phyloP scores from a whole-genome alignment of 306 rosid genomes.

The Luffa aegyptiaca region DNA sequence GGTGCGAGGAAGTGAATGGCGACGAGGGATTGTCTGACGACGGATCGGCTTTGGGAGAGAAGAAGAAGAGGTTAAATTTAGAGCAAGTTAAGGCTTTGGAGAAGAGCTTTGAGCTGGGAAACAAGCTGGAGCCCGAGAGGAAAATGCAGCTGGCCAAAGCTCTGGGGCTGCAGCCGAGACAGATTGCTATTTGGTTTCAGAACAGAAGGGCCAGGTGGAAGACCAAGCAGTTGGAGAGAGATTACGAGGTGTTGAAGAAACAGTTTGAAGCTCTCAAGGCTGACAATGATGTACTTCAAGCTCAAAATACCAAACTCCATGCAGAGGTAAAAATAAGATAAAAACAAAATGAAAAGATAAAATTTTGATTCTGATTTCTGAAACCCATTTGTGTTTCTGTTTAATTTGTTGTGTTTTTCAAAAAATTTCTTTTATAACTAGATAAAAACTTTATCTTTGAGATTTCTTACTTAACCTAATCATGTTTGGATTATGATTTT shows the following conservation, averaged over 20 bases:
- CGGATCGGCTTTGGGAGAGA: conserved; percentile 75
- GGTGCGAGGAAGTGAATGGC: conserved; percentile 32
- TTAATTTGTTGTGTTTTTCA: not conserved
- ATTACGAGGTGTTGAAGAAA: conserved; percentile 65
- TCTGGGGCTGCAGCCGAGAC: conserved; percentile 75
- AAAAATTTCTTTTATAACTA: not conserved
- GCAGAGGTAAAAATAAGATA: conserved; percentile 37
- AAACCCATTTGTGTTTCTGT: not conserved
- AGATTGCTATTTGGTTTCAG: conserved; percentile 93
- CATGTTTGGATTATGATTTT: not conserved
- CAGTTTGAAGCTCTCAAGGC: conserved; percentile 72
- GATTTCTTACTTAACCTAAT: not conserved
- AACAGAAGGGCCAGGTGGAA: conserved; percentile 95
- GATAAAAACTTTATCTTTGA: not conserved
- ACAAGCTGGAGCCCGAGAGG: conserved; percentile 92
- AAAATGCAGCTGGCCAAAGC: conserved; percentile 80
- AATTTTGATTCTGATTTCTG: not conserved
- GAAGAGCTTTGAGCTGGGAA: conserved; percentile 85
- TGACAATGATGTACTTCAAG: conserved; percentile 65
- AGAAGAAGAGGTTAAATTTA: conserved; percentile 73
- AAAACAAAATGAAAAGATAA: not conserved
- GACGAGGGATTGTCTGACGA: conserved; percentile 85
- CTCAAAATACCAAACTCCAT: conserved; percentile 64
- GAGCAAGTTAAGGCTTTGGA: conserved; percentile 90
- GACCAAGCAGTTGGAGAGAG: conserved; percentile 81